A percentile compares a stretch with the other conserved stretches of the same genome.
Conservation (phyloP, 371 early-diverging fungal species). For the Haplosporangium sp. region DNA sequence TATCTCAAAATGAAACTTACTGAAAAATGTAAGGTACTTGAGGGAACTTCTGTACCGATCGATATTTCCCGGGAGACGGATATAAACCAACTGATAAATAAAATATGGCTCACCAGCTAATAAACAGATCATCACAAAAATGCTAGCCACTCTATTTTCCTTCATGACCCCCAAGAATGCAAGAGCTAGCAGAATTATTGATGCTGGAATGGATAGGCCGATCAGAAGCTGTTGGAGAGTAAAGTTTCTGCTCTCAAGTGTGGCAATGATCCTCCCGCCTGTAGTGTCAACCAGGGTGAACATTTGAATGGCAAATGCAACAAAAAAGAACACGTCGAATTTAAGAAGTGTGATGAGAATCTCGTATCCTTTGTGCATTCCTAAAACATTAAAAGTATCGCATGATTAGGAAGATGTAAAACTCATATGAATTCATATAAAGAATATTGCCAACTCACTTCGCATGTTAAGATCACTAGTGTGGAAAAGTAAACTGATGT, state of each 20-base stretch:
- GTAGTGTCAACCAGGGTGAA: constrained; percentile 42
- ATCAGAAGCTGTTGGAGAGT: constrained; percentile 41
- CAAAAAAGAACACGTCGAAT: constrained; percentile 54
- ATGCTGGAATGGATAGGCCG: constrained; percentile 45
- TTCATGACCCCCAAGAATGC: constrained; percentile 51
- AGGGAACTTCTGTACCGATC: constrained; percentile 24
- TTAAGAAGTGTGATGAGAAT: constrained; percentile 50
- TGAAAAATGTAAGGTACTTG: constrained; percentile 54
- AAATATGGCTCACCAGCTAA: constrained; percentile 43
- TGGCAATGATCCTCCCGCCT: constrained; percentile 22
- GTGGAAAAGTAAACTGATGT: neutral
- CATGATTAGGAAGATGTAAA: neutral
- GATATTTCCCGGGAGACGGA: constrained; percentile 15
- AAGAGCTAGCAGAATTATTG: constrained; percentile 36
- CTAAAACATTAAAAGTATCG: constrained; percentile 1
- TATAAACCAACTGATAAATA: constrained; percentile 37
- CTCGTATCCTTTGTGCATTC: constrained; percentile 54
- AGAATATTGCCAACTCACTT: constrained; percentile 17
- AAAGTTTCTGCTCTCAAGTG: constrained; percentile 19
- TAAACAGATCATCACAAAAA: constrained; percentile 48
- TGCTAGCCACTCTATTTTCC: constrained; percentile 31
- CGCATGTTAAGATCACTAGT: constrained; percentile 40
- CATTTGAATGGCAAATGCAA: constrained; percentile 45
- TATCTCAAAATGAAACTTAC: constrained; percentile 22
- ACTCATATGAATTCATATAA: neutral